Percentiles rank a stretch among this genome's conserved stretches.
phyloP scores from a whole-genome alignment of 2,329 filamentous ascomycete species.

The Coniochaeta ligniaria region DNA sequence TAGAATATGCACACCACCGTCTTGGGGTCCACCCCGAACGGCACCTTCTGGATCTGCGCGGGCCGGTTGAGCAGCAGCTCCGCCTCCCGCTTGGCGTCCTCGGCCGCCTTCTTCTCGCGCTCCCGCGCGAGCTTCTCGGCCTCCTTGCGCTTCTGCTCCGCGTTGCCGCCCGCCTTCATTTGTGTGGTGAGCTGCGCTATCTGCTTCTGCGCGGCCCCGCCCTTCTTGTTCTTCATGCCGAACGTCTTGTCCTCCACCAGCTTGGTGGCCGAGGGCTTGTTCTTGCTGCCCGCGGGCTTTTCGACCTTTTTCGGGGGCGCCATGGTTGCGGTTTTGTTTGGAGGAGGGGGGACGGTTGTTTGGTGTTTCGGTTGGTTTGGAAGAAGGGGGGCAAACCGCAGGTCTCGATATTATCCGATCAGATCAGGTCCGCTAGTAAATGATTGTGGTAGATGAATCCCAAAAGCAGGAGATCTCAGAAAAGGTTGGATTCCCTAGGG shows the following conservation, averaged over 20 bases:
- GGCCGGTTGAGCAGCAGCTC: slow-evolving; percentile 83
- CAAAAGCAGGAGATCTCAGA: background rate
- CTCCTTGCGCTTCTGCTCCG: slow-evolving; percentile 77
- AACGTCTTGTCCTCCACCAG: slow-evolving; percentile 90
- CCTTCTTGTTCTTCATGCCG: slow-evolving; percentile 99
- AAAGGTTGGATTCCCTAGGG: background rate
- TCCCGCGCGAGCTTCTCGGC: slow-evolving; percentile 62
- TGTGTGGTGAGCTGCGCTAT: slow-evolving; percentile 79
- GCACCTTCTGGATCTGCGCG: slow-evolving; percentile 93
- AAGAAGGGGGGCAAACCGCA: background rate
- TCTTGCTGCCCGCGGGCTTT: slow-evolving; percentile 42
- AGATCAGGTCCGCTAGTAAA: background rate
- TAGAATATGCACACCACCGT: slow-evolving; percentile 94
- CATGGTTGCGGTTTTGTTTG: slow-evolving; percentile 46
- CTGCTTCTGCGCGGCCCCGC: slow-evolving; percentile 78
- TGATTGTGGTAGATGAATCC: background rate
- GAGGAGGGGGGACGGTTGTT: background rate
- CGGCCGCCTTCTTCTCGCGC: slow-evolving; percentile 85
- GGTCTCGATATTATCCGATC: background rate
- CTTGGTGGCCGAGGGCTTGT: slow-evolving; percentile 49
- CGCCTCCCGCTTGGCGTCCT: slow-evolving; percentile 73
- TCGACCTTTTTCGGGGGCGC: slow-evolving; percentile 58
- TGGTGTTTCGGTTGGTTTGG: background rate
- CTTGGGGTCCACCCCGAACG: slow-evolving; percentile 96
- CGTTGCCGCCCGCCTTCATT: slow-evolving; percentile 58